These are phyloP conservation scores for Monascus purpureus DNA, from an alignment of 495 filamentous ascomycete species.

Conservation along the genomic window DNA sequence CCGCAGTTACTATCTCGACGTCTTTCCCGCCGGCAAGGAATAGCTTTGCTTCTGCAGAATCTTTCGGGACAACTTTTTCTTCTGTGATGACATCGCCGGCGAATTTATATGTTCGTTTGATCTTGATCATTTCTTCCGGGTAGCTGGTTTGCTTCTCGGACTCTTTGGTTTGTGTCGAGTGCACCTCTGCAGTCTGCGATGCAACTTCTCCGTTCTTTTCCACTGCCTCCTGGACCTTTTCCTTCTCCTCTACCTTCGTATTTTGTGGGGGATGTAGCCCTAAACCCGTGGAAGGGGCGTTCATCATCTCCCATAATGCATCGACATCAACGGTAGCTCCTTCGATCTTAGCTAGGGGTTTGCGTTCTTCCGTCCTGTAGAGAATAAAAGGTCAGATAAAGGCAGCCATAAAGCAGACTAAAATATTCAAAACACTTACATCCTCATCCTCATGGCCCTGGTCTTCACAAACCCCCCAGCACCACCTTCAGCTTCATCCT, in stretches of 20 bases:
- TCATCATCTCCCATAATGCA: conserved; percentile 74
- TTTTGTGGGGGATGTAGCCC: conserved; percentile 8
- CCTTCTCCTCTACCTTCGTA: conserved; percentile 1
- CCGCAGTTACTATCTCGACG: conserved; percentile 16
- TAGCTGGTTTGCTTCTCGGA: conserved; percentile 7
- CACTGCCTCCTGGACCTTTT: neutral
- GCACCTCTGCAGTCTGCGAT: conserved; percentile 4
- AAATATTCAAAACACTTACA: conserved; percentile 22
- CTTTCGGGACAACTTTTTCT: conserved; percentile 62
- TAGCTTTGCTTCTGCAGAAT: conserved; percentile 68
- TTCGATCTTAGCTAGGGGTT: conserved; percentile 44
- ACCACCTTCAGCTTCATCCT: conserved; percentile 46
- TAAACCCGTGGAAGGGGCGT: conserved; percentile 19
- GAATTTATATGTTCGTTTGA: conserved; percentile 81
- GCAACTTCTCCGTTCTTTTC: conserved; percentile 6
- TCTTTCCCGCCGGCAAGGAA: conserved; percentile 47
- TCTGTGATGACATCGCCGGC: conserved; percentile 77
- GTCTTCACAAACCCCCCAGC: conserved; percentile 78
- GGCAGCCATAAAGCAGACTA: neutral
- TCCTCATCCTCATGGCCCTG: conserved; percentile 50
- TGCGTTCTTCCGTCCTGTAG: conserved; percentile 48
- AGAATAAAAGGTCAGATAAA: conserved; percentile 4
- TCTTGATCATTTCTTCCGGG: conserved; percentile 49
- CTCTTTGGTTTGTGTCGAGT: conserved; percentile 11
- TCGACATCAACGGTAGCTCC: conserved; percentile 83